Percentiles rank a stretch among this genome's conserved stretches.
phyloP scores from a whole-genome alignment of 352 stramenopile species.

The Plasmopara halstedii region DNA sequence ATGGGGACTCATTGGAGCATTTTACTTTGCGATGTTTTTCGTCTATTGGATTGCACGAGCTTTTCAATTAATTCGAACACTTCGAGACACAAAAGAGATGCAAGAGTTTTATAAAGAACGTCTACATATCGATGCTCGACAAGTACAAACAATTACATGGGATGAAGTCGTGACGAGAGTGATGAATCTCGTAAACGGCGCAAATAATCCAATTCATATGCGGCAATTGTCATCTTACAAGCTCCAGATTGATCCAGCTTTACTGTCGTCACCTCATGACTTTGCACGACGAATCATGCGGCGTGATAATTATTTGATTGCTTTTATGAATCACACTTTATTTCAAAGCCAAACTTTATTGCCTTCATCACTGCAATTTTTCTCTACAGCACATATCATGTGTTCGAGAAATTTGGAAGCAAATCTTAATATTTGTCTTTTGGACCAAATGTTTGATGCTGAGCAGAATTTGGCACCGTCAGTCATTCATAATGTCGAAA shows the following conservation, averaged over 20 bases:
- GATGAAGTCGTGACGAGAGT: slow-evolving; percentile 86
- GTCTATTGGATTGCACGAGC: slow-evolving; percentile 88
- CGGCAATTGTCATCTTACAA: slow-evolving; percentile 80
- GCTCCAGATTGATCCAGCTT: slow-evolving; percentile 71
- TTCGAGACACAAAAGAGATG: slow-evolving; percentile 88
- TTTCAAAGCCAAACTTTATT: slow-evolving; percentile 86
- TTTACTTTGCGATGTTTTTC: slow-evolving; percentile 94
- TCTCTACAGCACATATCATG: slow-evolving; percentile 70
- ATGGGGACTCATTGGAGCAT: slow-evolving; percentile 55
- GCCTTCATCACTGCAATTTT: slow-evolving; percentile 60
- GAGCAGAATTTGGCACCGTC: slow-evolving; percentile 75
- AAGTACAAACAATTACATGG: slow-evolving; percentile 83
- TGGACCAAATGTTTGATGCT: slow-evolving; percentile 95
- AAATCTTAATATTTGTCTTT: slow-evolving; percentile 93
- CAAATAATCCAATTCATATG: slow-evolving; percentile 69
- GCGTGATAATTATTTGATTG: slow-evolving; percentile 98
- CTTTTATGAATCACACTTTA: slow-evolving; percentile 93
- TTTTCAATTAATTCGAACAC: slow-evolving; percentile 71
- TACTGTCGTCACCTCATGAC: slow-evolving; percentile 77
- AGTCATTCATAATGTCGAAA: slow-evolving; percentile 86
- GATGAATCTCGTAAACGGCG: slow-evolving; percentile 60
- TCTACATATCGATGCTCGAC: slow-evolving; percentile 82
- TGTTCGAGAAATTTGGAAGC: slow-evolving; percentile 90
- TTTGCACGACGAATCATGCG: slow-evolving; percentile 96
- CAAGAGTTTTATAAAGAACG: slow-evolving; percentile 87